A percentile compares a stretch with the other conserved stretches of the same genome.
Conservation (phyloP, 352 stramenopile species). For the Pythium grandisporangium region DNA sequence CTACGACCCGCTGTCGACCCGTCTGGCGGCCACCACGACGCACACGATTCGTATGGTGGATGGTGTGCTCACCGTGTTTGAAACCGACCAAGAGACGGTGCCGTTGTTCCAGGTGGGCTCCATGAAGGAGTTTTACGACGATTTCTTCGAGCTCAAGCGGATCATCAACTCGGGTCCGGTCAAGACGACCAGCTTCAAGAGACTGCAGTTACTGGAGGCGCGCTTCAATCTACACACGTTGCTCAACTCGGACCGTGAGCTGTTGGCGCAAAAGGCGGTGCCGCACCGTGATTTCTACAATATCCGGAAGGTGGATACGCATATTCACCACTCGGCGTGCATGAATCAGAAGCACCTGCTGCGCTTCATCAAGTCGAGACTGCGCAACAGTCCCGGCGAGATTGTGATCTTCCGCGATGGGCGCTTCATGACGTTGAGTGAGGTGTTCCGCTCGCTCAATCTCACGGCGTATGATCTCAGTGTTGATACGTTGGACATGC, state of each 20-base stretch:
- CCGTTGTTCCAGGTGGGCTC: constrained; percentile 29
- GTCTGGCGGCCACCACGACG: constrained; percentile 28
- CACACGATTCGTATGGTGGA: constrained; percentile 49
- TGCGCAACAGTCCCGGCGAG: constrained; percentile 78
- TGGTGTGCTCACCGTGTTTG: constrained; percentile 47
- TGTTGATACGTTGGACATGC: constrained; percentile 98
- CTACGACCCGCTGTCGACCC: constrained; percentile 46
- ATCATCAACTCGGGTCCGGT: constrained; percentile 84
- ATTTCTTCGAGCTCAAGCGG: constrained; percentile 75
- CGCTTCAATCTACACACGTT: constrained; percentile 96
- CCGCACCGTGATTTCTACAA: constrained; percentile 99
- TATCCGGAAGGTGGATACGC: constrained; percentile 97
- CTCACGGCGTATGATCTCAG: constrained; percentile 97
- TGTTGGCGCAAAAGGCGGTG: constrained; percentile 92
- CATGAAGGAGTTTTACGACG: constrained; percentile 59
- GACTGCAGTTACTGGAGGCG: constrained; percentile 83
- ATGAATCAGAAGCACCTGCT: constrained; percentile 96
- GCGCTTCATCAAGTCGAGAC: constrained; percentile 84
- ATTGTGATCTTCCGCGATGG: constrained; percentile 96
- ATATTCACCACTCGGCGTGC: constrained; percentile 96
- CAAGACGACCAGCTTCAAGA: constrained; percentile 83
- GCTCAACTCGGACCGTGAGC: constrained; percentile 93
- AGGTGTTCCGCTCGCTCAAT: constrained; percentile 91
- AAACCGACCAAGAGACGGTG: constrained; percentile 8
- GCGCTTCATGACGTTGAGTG: constrained; percentile 92